phyloP scores from a whole-genome alignment of 192 early-diverging fungal species.

The Dimargaris xerosporica region DNA sequence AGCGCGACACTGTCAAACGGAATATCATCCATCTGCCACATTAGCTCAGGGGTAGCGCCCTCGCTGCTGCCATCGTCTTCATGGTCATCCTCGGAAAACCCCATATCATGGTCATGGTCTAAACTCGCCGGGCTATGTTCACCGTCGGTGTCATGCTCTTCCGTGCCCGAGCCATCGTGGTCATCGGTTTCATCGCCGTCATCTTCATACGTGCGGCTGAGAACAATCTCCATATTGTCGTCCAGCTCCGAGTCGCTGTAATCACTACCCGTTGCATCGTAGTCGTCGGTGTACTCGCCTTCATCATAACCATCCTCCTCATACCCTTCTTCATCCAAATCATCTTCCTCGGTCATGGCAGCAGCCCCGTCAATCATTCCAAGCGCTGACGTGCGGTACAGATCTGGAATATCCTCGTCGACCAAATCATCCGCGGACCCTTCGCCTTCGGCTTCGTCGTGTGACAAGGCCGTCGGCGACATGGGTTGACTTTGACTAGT shows the following conservation, averaged over 20 bases:
- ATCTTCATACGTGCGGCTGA: constrained; percentile 13
- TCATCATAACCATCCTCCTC: constrained; percentile 56
- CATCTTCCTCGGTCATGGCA: constrained; percentile 55
- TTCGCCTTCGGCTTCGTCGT: no score
- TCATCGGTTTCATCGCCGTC: constrained; percentile 22
- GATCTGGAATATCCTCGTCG: constrained; percentile 56
- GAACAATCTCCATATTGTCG: constrained; percentile 24
- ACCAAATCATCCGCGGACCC: constrained; percentile 28
- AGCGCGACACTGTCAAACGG: not conserved
- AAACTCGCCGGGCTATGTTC: constrained; percentile 26
- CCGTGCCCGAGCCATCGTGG: constrained; percentile 33
- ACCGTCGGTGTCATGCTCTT: constrained; percentile 17
- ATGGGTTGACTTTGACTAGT: no score
- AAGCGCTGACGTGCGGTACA: constrained; percentile 69
- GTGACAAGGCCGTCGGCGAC: no score
- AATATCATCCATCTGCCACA: not conserved
- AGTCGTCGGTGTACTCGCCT: constrained; percentile 25
- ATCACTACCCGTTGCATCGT: constrained; percentile 37
- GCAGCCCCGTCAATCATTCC: constrained; percentile 58
- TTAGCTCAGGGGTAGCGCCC: constrained; percentile 14
- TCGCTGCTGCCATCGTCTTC: constrained; percentile 12
- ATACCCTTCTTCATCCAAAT: constrained; percentile 44
- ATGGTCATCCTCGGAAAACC: constrained; percentile 21
- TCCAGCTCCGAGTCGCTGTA: constrained; percentile 40
- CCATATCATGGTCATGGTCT: constrained; percentile 33